Conservation (phyloP, 2,329 filamentous ascomycete species). For the Aspergillus costaricaensis region DNA sequence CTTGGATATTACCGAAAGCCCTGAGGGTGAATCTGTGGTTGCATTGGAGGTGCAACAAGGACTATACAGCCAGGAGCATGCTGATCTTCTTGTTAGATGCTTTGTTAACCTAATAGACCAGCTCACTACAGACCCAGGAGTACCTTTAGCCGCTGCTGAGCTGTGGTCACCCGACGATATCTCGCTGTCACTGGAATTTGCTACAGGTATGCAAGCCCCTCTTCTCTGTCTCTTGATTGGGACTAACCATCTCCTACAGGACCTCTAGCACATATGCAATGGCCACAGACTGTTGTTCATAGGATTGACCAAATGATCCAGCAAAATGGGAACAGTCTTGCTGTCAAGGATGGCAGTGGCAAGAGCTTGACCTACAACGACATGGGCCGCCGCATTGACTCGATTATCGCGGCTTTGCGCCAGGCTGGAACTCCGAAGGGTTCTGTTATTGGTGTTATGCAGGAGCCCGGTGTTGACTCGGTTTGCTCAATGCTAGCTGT, state of each 20-base stretch:
- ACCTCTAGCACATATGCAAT: background rate
- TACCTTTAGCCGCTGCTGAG: background rate
- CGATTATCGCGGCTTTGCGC: background rate
- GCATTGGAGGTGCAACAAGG: background rate
- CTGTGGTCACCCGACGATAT: background rate
- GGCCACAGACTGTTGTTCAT: background rate
- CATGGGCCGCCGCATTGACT: background rate
- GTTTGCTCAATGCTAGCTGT: conserved; percentile 8
- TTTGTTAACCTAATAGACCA: background rate
- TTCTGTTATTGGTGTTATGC: background rate
- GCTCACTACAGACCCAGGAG: background rate
- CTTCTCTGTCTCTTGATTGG: background rate
- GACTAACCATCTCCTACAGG: background rate
- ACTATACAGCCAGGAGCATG: background rate
- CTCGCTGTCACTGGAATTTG: background rate
- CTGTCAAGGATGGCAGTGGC: background rate
- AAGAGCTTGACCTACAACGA: conserved; percentile 1
- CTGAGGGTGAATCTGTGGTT: background rate
- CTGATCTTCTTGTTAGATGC: background rate
- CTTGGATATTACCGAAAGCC: background rate
- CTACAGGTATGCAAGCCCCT: background rate
- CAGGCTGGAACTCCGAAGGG: background rate
- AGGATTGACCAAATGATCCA: too few species aligned
- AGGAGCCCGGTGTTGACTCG: background rate
- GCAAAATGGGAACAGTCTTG: too few species aligned